Evolutionary conservation across 805 yeast genomes (phyloP).

Genomic region (Monosporozyma yasuniensis): DNA sequence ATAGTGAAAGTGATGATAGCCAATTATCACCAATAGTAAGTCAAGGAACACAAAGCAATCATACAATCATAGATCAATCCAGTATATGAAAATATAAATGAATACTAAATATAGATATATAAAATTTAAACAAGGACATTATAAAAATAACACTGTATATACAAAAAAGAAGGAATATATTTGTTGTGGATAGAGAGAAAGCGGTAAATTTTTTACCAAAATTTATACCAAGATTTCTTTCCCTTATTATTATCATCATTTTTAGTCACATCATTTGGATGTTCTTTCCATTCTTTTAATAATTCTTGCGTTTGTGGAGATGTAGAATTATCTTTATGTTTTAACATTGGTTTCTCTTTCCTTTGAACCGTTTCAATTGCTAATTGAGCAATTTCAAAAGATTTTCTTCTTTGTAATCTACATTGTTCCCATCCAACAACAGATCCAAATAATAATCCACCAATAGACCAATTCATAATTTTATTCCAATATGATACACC

Average conservation of each 20-base stretch:
- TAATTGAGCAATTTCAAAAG: constrained; percentile 54
- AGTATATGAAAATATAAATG: not conserved
- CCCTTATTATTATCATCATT: not conserved
- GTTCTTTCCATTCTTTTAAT: constrained; percentile 9
- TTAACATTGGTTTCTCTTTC: constrained; percentile 32
- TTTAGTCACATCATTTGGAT: constrained; percentile 5
- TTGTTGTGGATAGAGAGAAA: not conserved
- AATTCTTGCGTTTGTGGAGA: constrained; percentile 16
- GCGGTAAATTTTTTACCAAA: constrained; percentile 19
- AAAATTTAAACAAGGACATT: not conserved
- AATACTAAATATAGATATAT: constrained; percentile 1
- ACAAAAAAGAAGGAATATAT: not conserved
- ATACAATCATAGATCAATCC: not conserved
- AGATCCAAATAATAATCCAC: constrained; percentile 71
- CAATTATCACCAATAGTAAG: not conserved
- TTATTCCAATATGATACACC: constrained; percentile 21
- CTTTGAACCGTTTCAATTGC: constrained; percentile 47
- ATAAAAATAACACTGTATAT: not conserved
- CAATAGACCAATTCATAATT: constrained; percentile 75
- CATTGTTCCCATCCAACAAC: constrained; percentile 92
- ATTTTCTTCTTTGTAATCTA: constrained; percentile 56
- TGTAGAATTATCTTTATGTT: constrained; percentile 9
- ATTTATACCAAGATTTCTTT: constrained; percentile 23
- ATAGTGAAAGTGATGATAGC: not conserved
- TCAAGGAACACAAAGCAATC: not conserved